Evolutionary conservation across 2,329 filamentous ascomycete species (phyloP), one percentile per base, ranked within the genome.

Genomic region (Arthrobotrys sinensis): DNA sequence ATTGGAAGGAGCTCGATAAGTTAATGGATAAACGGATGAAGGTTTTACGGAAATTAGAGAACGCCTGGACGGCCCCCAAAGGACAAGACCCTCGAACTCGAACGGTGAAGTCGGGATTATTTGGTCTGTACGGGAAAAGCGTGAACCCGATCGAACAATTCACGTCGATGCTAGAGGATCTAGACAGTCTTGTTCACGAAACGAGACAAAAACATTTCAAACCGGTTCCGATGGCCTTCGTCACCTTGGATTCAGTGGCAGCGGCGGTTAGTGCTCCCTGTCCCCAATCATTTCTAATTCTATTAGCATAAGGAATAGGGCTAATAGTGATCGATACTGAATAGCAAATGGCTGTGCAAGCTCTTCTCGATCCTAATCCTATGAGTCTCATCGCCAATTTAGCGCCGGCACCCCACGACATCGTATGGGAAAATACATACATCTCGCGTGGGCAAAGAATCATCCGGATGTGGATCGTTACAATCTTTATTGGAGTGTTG

Each of bases 351-450:
- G 93, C 94, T 24, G 93, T 97, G 50, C 96, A 99, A 84, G 94
- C 96, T 3, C 91, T 97, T 10, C 90, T 99, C 66, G 95, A 98
- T 82, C 94, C 96, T 2, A 91, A 92, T 10, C 96, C 96, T 0
- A 91, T 94, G 73, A 91, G 92, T 77, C 88, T 99, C 4, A 86
- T 97, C 67, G 94, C 95, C 7, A 94, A 93, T 76, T 88, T 92
- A 32, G 94, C 95, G 1, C 96, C 96, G 0, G 91, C 95, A 1
- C 96, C 96, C 0, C 90, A 92, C 0, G 95, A 98, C 83, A 91
- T 99, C n/a, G 90, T 98, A 10, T 99, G 96, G 96, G 88, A 88
- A 80, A 97, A 98, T 82, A 98, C 94, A 0, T 99, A 99, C 82
- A 85, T 94, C 1, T 89, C 92, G 4, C 90, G 93, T 1, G 88